Evolutionary conservation across 1,139 yeast genomes (phyloP), one percentile per base, ranked within the genome.

Genomic region (Hyphopichia burtonii): DNA sequence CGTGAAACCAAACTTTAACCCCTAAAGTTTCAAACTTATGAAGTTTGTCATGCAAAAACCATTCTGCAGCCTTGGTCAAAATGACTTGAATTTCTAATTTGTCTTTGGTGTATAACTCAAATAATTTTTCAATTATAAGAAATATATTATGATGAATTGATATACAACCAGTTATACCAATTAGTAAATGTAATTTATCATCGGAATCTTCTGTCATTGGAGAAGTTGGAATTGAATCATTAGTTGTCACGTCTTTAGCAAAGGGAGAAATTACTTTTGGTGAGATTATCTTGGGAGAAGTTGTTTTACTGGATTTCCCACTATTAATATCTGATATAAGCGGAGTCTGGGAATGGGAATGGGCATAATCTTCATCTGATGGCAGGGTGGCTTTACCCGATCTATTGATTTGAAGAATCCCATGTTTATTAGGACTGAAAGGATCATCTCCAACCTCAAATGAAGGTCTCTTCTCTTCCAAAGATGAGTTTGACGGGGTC

Each of bases 131-230:
- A 35, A 62, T 61, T 16, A 62, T 56, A 11, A 56, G 45, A 36
- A 59, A 55, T 23, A 62, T 44, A 40, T 60, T 59, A 38, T 62
- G 56, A 37, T 53, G 58, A 34, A 57, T 51, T 11, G 64, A 52
- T 19, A 60, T 54, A 41, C 66, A 62, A 7, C 67, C 67, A 7
- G 65, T 59, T 25, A 62, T 53, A 12, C 65, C 67, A 37, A 62
- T 59, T 32, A 61, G 47, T 25, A 62, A 50, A 41, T 62, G 66
- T 14, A 55, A 41, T 39, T 59, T 62, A 19, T 49, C 44, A 34
- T 50, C 47, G 20, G 7, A 9, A 25, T 14, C 17, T 32, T 34
- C 12, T 25, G 15, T 31, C n/a, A 11, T 17, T 6, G 20, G 34
- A 7, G 20, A 17, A 20, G 19, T 30, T 10, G 32, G 18, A 4